Evolutionary conservation across 108 stramenopile genomes (phyloP), one percentile per base, ranked within the genome.

Genomic region (Nitzschia palea): DNA sequence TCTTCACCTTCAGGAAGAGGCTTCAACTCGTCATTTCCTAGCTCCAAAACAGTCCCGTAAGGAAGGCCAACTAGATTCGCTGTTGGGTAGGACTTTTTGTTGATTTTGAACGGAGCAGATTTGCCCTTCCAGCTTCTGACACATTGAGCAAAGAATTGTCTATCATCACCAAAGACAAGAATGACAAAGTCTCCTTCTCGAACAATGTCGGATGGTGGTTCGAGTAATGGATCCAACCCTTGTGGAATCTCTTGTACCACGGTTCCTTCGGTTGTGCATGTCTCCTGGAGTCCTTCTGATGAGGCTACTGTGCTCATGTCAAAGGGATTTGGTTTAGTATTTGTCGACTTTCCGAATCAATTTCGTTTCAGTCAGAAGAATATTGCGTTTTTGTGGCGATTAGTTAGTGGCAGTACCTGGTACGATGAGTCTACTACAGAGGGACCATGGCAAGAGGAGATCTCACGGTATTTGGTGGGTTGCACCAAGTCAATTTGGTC

Each of bases 11-110:
- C 86, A 2, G 77, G 68, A 23, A 93, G 63, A 6, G 87, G 83
- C 26, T 80, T 42, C 59, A 93, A 60, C 9, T 55, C 32, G 15
- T 70, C 62, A 15, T 33, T 44, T 0, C 59, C 71, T 10, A 95
- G 58, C 68, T 95, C 90, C 64, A 95, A 44, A 14, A 95, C 94
- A 2, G 86, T 84, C 1, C 94, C 94, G 62, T 92, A 95, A 10
- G 86, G 77, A 5, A 95, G 55, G 0, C 89, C 89, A 9, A 90
- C 73, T 36, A 95, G 65, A 59, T 78, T 71, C 33, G 67, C 35
- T 0, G 94, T 95, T 1, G 73, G 33, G 65, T 87, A 90, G 23
- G 84, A 69, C 45, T 87, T 77, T 60, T 88, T 90, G 68, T 86
- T 84, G 59, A 93, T 86, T 58, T 93, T 93, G 57, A 89, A 73